phyloP scores from a whole-genome alignment of 805 yeast genomes.

The Kockiozyma suomiensis region DNA sequence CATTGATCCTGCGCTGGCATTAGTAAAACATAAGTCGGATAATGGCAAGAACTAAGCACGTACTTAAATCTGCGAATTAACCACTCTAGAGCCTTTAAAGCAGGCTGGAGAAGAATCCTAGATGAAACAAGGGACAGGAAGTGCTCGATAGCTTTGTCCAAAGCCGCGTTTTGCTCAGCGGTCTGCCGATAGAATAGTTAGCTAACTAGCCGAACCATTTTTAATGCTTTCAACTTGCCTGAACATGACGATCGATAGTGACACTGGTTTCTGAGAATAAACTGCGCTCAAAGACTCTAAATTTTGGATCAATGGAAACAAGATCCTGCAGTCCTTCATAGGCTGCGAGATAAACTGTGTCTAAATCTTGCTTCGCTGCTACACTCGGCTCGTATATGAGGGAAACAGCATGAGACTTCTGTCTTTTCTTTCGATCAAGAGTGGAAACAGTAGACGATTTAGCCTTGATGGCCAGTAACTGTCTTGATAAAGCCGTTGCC shows the following conservation, averaged over 20 bases:
- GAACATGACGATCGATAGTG: slow-evolving; percentile 77
- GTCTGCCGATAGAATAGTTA: slow-evolving; percentile 40
- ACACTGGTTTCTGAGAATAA: slow-evolving; percentile 83
- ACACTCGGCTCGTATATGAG: slow-evolving; percentile 80
- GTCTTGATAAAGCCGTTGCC: slow-evolving; percentile 71
- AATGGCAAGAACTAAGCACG: slow-evolving; percentile 3
- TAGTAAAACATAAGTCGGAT: not conserved
- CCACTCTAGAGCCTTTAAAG: slow-evolving; percentile 91
- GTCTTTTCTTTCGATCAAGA: slow-evolving; percentile 69
- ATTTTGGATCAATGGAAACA: slow-evolving; percentile 71
- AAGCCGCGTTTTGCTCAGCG: slow-evolving; percentile 70
- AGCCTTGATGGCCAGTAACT: slow-evolving; percentile 64
- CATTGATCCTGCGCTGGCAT: slow-evolving; percentile 55
- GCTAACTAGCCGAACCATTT: not conserved
- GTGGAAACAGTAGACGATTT: slow-evolving; percentile 23
- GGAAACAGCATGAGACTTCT: slow-evolving; percentile 85
- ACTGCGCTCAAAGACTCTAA: slow-evolving; percentile 66
- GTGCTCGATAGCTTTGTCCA: slow-evolving; percentile 73
- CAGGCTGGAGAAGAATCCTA: slow-evolving; percentile 71
- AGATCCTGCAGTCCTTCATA: slow-evolving; percentile 76
- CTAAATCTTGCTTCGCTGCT: slow-evolving; percentile 95
- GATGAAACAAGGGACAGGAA: slow-evolving; percentile 77
- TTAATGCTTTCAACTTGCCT: slow-evolving; percentile 41
- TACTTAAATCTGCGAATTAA: slow-evolving; percentile 75
- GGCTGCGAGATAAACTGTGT: slow-evolving; percentile 70